Conservation (phyloP, 192 early-diverging fungal species). For the Backusella morwellensis region DNA sequence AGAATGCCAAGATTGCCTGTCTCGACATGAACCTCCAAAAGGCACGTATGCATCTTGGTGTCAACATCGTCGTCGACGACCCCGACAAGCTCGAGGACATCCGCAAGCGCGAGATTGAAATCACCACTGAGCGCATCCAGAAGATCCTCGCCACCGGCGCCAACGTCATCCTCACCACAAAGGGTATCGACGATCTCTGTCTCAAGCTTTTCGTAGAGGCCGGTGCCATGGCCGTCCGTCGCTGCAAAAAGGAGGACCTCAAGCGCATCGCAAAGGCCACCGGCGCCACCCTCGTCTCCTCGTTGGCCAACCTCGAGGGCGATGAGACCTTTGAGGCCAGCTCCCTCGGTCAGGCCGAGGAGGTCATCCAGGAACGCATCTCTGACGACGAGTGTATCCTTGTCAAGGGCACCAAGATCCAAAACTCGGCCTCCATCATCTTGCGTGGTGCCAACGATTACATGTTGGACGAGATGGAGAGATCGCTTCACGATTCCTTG, state of each 20-base stretch:
- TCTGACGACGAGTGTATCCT: conserved; percentile 98
- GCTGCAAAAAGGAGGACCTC: conserved; percentile 96
- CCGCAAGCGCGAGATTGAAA: conserved; percentile 79
- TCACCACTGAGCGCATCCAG: conserved; percentile 93
- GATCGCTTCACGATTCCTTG: conserved; percentile 92
- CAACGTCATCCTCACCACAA: conserved; percentile 97
- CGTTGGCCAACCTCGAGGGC: conserved; percentile 96
- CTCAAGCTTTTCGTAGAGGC: conserved; percentile 98
- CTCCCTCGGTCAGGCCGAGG: conserved; percentile 90
- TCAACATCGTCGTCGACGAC: conserved; percentile 98
- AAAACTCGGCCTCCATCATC: conserved; percentile 89
- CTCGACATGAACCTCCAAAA: conserved; percentile 99
- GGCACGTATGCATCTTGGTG: conserved; percentile 96
- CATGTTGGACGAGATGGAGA: conserved; percentile 99
- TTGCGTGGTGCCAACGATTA: conserved; percentile 99
- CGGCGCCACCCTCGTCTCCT: conserved; percentile 90
- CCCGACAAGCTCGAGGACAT: conserved; percentile 98
- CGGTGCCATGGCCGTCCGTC: conserved; percentile 95
- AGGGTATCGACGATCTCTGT: conserved; percentile 99
- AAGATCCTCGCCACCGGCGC: conserved; percentile 95
- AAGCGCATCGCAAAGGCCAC: conserved; percentile 97
- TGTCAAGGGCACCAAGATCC: conserved; percentile 87
- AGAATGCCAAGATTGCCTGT: conserved; percentile 92
- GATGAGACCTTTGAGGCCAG: conserved; percentile 95
- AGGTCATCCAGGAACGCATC: conserved; percentile 98